Percentiles rank a stretch among this genome's conserved stretches.
Evolutionary conservation across 768 basidiomycete species (phyloP).

Genomic region (Gloeopeniophorella convolvens): DNA sequence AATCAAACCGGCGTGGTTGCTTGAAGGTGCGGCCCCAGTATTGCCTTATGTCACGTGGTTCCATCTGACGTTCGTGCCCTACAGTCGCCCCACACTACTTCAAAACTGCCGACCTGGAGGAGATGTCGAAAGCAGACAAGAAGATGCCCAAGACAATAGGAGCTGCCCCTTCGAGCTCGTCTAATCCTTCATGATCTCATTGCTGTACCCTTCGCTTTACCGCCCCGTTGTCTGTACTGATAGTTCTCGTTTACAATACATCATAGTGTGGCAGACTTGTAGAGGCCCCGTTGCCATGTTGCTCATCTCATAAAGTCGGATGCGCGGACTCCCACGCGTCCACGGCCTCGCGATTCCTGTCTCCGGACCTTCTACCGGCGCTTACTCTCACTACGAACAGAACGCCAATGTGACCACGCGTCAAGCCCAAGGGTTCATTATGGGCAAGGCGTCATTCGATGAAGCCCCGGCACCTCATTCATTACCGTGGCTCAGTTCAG

Average conservation of each 20-base stretch:
- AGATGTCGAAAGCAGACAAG: conserved; percentile 73
- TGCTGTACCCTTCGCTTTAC: background rate
- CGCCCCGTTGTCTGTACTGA: conserved; percentile 6
- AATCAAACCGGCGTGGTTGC: conserved; percentile 90
- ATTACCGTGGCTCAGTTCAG: too few species aligned
- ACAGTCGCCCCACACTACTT: conserved; percentile 96
- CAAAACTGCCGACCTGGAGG: conserved; percentile 77
- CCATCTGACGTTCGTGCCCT: conserved; percentile 10
- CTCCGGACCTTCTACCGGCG: too few species aligned
- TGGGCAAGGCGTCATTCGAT: too few species aligned
- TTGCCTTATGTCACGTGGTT: background rate
- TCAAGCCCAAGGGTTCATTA: too few species aligned
- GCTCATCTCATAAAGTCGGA: too few species aligned
- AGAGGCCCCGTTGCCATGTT: background rate
- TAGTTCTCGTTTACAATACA: background rate
- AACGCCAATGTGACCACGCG: too few species aligned
- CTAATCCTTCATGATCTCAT: conserved; percentile 7
- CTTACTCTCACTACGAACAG: too few species aligned
- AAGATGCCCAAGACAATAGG: conserved; percentile 89
- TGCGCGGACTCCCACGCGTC: too few species aligned
- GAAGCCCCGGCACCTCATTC: too few species aligned
- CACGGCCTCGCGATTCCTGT: too few species aligned
- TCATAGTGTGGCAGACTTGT: background rate
- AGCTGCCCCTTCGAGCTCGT: conserved; percentile 10
- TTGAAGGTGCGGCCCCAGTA: conserved; percentile 61